Base-by-base conservation (phyloP, 495 filamentous ascomycete species). In the Lindgomyces ingoldianus region DNA sequence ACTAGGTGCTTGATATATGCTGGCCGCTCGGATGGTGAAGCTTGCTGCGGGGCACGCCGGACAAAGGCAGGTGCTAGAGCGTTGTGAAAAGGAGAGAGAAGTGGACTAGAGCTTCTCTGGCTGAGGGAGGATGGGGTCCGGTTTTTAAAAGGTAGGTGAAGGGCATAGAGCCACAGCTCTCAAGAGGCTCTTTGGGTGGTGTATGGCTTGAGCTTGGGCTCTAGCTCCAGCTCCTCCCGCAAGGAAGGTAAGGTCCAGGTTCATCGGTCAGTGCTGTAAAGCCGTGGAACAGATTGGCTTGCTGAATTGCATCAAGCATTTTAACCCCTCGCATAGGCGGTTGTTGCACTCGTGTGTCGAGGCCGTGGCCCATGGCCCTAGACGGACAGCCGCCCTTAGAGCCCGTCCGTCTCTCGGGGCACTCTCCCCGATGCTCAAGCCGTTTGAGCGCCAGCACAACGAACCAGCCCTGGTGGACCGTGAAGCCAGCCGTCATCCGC, bases 321-420 rank as follows among this genome's bases (percentile, higher is more conserved):
- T 51, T 63, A 53, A 30, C 59, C 64, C 65, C 54, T 62, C 59
- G 65, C 65, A 68, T 68, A 52, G 24, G 59, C 53, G 29, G 51
- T 42, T 36, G 58, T 58, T 62, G 46, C 54, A 53, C 62, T 53
- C 39, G 36, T 33, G 51, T 48, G 42, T 57, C 61, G 44, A 44
- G 48, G 47, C 21, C 48, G 50, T 54, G 49, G 41, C 10, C 29
- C 26, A 24, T 18, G 10, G 4, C 8, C 21, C 11, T 18, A 27
- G 26, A 26, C 12, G 33, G 59, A 19, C 24, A 39, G 47, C 47
- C 26, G 19, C 50, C 24, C 30, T 36, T 39, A 24, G 21, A 49
- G 49, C 33, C 49, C 30, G 48, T 62, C 59, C 59, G 59, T 50
- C 44, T 4, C 26, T 33, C 50, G 60, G 60, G 41, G 39, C 50